Evolutionary conservation across 2,329 filamentous ascomycete species (phyloP).

Genomic region (Colletotrichum incanum): DNA sequence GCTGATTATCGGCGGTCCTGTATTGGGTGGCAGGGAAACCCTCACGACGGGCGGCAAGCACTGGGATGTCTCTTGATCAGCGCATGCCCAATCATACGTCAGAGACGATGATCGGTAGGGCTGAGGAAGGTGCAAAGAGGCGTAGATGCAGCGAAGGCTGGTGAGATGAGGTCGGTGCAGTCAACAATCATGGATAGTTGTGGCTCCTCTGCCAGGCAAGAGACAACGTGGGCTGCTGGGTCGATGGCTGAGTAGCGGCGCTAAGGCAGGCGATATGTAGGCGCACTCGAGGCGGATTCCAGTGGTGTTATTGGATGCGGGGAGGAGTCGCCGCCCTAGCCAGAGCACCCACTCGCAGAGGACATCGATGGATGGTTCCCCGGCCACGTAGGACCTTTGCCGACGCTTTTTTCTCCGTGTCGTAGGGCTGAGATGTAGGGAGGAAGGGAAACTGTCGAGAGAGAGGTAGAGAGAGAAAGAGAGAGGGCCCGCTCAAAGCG

Average conservation of each 20-base stretch:
- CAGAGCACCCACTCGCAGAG: not conserved
- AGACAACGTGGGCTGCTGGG: constrained; percentile 11
- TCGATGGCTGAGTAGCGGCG: constrained; percentile 36
- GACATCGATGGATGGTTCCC: not conserved
- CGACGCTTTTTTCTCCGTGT: not conserved
- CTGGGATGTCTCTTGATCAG: not conserved
- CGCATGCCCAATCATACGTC: not conserved
- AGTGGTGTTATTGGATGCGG: constrained; percentile 15
- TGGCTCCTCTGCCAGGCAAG: constrained; percentile 18
- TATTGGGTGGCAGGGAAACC: not conserved
- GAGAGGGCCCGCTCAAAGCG: constrained; percentile 1
- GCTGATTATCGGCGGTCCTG: not conserved
- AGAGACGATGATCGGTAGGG: constrained; percentile 24
- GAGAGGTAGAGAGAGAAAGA: constrained; percentile 19
- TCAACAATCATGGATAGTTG: constrained; percentile 16
- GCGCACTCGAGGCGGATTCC: constrained; percentile 12
- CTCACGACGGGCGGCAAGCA: not conserved
- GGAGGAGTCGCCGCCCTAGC: constrained; percentile 33
- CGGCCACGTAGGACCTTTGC: constrained; percentile 3
- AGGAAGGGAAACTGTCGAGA: not conserved
- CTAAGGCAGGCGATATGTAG: constrained; percentile 38
- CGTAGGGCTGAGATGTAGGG: constrained; percentile 42
- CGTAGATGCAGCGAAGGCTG: constrained; percentile 5
- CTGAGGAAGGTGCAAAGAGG: constrained; percentile 38
- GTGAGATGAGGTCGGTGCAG: constrained; percentile 6